Evolutionary conservation across 768 basidiomycete genomes (phyloP), one percentile per base, ranked within the genome.

Genomic region (Cystofilobasidium capitatum): DNA sequence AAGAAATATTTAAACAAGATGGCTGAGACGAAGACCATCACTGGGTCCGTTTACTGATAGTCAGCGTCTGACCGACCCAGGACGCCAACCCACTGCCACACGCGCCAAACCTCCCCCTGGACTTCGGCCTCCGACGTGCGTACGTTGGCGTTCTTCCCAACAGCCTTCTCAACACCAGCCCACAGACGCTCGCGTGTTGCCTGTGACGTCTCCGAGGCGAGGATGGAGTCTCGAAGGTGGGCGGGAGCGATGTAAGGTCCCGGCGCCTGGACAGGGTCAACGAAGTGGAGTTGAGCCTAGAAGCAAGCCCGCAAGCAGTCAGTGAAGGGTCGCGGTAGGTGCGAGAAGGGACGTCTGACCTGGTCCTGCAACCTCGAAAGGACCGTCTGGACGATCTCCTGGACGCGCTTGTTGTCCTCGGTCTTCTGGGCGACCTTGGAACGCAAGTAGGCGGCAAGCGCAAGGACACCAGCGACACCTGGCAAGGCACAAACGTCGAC

Each of bases 121-220:
- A 68, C 83, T 76, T 94, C 91, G 77, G 88, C 88, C 62, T 90
- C 79, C 75, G 87, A 88, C 36, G 84, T 85, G 70, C 89, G 83
- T 49, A 96, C 88, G 77, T 96, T 96, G 36, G 89, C 83, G 79
- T 96, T 96, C 64, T 85, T 84, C 77, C 93, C 91, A 4, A 96
- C 91, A 59, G 91, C 79, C 62, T 81, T 83, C 76, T 90, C 89
- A 58, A 96, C 91, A 71, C 83, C 81, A 67, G 84, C 81, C 92
- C 92, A 96, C 54, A 96, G 73, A 57, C 83, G 80, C 66, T 81
- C 81, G 66, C 89, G 81, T 37, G 78, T 80, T 29, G 82, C 73
- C 44, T 88, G 82, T 33, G 88, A 88, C 76, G 87, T 88, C 72
- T 91, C 86, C 68, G 88, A 84, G 72, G 88, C 86, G 37, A 96